phyloP scores from a whole-genome alignment of 257 asterid genomes.

The Paulownia fortunei region DNA sequence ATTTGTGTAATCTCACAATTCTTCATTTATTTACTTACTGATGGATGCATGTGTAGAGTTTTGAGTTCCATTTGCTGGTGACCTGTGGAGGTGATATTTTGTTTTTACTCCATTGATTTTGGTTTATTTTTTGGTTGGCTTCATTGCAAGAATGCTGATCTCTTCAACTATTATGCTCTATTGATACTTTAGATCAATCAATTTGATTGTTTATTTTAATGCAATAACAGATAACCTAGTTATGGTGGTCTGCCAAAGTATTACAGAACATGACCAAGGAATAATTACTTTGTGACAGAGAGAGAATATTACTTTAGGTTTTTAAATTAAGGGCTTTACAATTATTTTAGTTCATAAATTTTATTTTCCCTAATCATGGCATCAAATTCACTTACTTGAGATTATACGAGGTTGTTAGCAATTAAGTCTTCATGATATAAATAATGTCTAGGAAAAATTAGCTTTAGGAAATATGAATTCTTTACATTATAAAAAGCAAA shows the following conservation, averaged over 20 bases:
- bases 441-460: no score
- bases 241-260: background rate
- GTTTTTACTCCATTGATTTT: background rate
- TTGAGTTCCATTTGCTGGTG: slow-evolving; percentile 13
- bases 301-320: no score
- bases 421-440: no score
- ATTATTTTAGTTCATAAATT: no score
- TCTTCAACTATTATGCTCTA: background rate
- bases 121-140: background rate
- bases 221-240: background rate
- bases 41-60: slow-evolving; percentile 7
- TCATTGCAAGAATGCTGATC: background rate
- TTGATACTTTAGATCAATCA: background rate
- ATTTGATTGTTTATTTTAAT: background rate
- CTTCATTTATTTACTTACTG: slow-evolving; percentile 19
- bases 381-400: no score
- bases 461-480: no score
- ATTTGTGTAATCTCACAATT: slow-evolving; percentile 31
- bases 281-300: no score
- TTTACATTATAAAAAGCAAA: no score
- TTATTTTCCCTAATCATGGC: no score
- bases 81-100: background rate
- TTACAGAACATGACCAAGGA: no score
- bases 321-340: no score
- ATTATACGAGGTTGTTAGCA: no score